phyloP scores from a whole-genome alignment of 345 rosid species.

The Abelmoschus esculentus region DNA sequence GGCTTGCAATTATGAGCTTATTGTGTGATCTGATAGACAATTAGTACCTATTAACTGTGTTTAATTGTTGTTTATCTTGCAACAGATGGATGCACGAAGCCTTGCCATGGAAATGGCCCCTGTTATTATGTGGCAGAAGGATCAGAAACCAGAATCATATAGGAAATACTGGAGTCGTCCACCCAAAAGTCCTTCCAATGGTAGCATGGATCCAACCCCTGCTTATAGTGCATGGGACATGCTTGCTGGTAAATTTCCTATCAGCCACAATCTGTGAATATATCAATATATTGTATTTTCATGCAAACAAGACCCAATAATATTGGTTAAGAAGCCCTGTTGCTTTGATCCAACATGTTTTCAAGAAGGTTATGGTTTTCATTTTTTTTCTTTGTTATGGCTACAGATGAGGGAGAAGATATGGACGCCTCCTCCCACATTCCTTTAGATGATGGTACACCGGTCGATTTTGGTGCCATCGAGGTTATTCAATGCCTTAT shows the following conservation, averaged over 20 bases:
- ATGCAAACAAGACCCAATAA: too few species aligned
- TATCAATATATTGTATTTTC: background rate
- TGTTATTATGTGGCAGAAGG: constrained; percentile 81
- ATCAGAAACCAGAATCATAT: constrained; percentile 52
- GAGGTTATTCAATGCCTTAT: constrained; percentile 81
- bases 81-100: constrained; percentile 84
- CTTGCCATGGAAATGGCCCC: constrained; percentile 90
- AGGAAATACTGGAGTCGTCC: constrained; percentile 63
- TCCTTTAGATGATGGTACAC: constrained; percentile 68
- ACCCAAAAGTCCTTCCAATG: constrained; percentile 41
- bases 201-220: constrained; percentile 35
- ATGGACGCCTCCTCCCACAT: constrained; percentile 58
- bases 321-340: background rate
- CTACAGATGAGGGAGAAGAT: constrained; percentile 68
- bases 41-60: background rate
- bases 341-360: background rate
- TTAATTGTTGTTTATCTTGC: constrained; percentile 8
- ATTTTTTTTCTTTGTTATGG: constrained; percentile 3
- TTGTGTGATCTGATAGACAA: background rate
- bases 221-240: constrained; percentile 66
- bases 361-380: background rate
- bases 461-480: constrained; percentile 66
- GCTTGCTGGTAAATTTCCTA: constrained; percentile 55
- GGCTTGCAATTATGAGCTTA: background rate
- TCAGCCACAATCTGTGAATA: background rate